A percentile compares a stretch with the other conserved stretches of the same genome.
These are phyloP conservation scores for Metschnikowia noctiluminum DNA, from an alignment of 805 yeast species.

Conservation along the genomic window DNA sequence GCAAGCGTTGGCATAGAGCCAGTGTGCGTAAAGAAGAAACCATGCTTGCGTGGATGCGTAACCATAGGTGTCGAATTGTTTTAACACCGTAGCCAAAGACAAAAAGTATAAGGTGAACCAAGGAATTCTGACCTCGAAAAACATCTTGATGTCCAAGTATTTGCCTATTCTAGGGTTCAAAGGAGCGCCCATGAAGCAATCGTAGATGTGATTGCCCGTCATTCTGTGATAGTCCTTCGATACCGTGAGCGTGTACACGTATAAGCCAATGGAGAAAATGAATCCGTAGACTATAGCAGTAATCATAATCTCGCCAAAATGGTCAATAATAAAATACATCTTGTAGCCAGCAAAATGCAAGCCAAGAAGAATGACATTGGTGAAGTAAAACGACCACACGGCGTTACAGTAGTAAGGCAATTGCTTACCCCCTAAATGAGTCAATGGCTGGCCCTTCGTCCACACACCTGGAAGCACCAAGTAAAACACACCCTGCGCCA, in stretches of 20 bases:
- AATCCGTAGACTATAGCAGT: slow-evolving; percentile 83
- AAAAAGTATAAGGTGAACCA: slow-evolving; percentile 89
- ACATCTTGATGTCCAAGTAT: slow-evolving; percentile 86
- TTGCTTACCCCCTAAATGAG: slow-evolving; percentile 74
- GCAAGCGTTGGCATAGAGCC: slow-evolving; percentile 95
- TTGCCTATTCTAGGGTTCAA: slow-evolving; percentile 93
- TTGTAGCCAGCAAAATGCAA: slow-evolving; percentile 78
- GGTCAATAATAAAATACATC: slow-evolving; percentile 69
- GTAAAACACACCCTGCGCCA: slow-evolving; percentile 70
- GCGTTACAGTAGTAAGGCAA: slow-evolving; percentile 95
- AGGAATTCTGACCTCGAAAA: slow-evolving; percentile 94
- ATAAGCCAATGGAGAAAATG: slow-evolving; percentile 62
- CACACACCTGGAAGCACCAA: slow-evolving; percentile 87
- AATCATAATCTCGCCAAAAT: slow-evolving; percentile 90
- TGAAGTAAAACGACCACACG: slow-evolving; percentile 72
- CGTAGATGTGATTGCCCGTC: slow-evolving; percentile 90
- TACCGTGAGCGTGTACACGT: slow-evolving; percentile 60
- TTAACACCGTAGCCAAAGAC: slow-evolving; percentile 67
- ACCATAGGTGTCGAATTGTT: slow-evolving; percentile 82
- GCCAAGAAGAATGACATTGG: slow-evolving; percentile 52
- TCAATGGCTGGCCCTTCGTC: slow-evolving; percentile 92
- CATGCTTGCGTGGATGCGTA: slow-evolving; percentile 71
- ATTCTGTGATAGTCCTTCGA: slow-evolving; percentile 80
- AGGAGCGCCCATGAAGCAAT: slow-evolving; percentile 96
- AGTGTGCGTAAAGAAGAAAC: slow-evolving; percentile 77